Conservation (phyloP, 306 rosid genomes). For the Albizia julibrissin region DNA sequence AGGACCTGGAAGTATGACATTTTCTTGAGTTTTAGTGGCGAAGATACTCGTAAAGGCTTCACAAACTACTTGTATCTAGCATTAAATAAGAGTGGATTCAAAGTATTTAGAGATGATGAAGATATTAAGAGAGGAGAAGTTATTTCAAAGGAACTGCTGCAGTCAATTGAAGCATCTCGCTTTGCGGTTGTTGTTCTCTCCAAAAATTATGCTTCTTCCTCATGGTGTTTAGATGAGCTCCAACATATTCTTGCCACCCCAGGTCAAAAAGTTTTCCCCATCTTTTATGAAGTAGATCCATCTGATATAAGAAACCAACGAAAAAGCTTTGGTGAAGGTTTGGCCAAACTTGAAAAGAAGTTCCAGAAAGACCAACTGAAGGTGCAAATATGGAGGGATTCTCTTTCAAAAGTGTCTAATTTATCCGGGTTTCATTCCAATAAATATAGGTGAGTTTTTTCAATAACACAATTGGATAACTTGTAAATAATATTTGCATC, state of each 20-base stretch:
- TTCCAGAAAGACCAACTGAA: too few relatives aligned
- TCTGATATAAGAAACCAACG: neutral
- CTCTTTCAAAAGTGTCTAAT: neutral
- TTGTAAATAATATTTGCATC: neutral
- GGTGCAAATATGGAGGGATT: too few relatives aligned
- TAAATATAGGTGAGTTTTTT: neutral
- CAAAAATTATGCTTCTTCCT: neutral
- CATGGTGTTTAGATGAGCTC: slow-evolving; percentile 12
- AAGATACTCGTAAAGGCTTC: neutral
- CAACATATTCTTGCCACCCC: neutral
- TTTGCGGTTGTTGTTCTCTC: neutral
- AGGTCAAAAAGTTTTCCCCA: neutral
- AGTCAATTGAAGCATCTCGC: neutral
- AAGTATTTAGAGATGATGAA: neutral
- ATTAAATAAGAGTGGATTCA: neutral
- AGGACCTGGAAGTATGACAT: neutral
- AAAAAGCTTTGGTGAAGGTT: too few relatives aligned
- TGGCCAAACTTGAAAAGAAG: too few relatives aligned
- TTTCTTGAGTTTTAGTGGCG: slow-evolving; percentile 11
- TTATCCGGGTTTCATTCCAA: neutral
- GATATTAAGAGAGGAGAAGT: neutral
- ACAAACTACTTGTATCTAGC: too few relatives aligned
- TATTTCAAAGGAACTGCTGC: neutral
- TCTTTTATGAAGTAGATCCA: slow-evolving; percentile 6
- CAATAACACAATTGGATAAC: neutral